These are phyloP conservation scores for Oidiodendron maius DNA, from an alignment of 495 filamentous ascomycete genomes.

Conservation along the genomic window DNA sequence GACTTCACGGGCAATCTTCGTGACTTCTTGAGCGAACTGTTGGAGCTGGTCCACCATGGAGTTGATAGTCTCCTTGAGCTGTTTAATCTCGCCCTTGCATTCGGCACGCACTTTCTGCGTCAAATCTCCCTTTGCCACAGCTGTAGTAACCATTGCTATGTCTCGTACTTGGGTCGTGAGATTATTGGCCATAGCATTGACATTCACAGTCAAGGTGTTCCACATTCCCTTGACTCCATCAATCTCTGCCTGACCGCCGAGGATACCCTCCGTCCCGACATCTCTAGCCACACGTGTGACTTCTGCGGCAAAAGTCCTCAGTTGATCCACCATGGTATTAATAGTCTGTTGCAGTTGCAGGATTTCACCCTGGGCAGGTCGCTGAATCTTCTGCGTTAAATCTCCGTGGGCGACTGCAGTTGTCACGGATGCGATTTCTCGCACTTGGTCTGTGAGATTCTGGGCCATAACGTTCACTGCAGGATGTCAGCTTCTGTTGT, in stretches of 20 bases:
- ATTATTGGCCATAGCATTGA: conserved; percentile 98
- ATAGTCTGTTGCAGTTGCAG: conserved; percentile 95
- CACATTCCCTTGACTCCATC: conserved; percentile 79
- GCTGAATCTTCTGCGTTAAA: conserved; percentile 91
- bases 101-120: conserved; percentile 96
- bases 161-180: conserved; percentile 96
- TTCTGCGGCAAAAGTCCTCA: conserved; percentile 94
- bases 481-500: conserved; percentile 21
- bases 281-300: conserved; percentile 94
- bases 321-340: conserved; percentile 98
- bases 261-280: conserved; percentile 94
- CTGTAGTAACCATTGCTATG: conserved; percentile 97
- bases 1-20: conserved; percentile 95
- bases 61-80: conserved; percentile 96
- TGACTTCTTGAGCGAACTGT: conserved; percentile 96
- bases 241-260: conserved; percentile 95
- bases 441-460: conserved; percentile 66
- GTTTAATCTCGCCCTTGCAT: conserved; percentile 92
- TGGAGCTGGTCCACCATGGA: conserved; percentile 98
- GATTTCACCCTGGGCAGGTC: conserved; percentile 92
- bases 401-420: conserved; percentile 96
- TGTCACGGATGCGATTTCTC: conserved; percentile 95
- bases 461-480: conserved; percentile 96
- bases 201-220: conserved; percentile 97
- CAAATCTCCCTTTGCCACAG: conserved; percentile 91